Conservation (phyloP, 257 asterid species). For the Salvia rosmarinus region DNA sequence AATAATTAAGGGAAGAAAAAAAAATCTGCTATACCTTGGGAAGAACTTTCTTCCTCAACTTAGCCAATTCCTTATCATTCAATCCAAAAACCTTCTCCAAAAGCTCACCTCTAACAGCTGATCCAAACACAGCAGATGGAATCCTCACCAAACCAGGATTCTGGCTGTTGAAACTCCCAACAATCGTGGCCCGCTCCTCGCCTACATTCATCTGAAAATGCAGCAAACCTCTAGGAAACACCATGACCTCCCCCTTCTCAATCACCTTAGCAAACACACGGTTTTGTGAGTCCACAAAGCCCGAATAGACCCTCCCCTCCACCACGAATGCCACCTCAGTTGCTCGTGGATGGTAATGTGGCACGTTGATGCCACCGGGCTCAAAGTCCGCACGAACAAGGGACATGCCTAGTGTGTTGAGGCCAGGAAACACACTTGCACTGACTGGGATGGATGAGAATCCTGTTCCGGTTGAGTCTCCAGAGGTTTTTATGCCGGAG, state of each 20-base stretch:
- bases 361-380: conserved; percentile 62
- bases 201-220: conserved; percentile 86
- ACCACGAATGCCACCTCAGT: conserved; percentile 72
- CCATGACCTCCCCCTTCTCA: conserved; percentile 84
- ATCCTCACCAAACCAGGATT: conserved; percentile 75
- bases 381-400: conserved; percentile 75
- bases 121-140: conserved; percentile 69
- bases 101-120: conserved; percentile 57
- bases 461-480: conserved; percentile 48
- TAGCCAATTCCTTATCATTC: conserved; percentile 59
- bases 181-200: conserved; percentile 52
- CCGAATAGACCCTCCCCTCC: conserved; percentile 71
- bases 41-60: conserved; percentile 59
- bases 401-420: conserved; percentile 73
- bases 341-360: conserved; percentile 82
- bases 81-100: conserved; percentile 75
- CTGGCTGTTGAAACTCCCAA: conserved; percentile 77
- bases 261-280: conserved; percentile 64
- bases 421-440: conserved; percentile 66
- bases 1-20: neutral
- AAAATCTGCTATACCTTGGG: conserved; percentile 23
- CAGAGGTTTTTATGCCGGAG: conserved; percentile 52
- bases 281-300: conserved; percentile 70
- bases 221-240: conserved; percentile 70
- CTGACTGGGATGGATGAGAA: conserved; percentile 68